A percentile compares a stretch with the other conserved stretches of the same genome.
Evolutionary conservation across 139 green algal genomes (phyloP).

Genomic region (Pleodorina starrii): DNA sequence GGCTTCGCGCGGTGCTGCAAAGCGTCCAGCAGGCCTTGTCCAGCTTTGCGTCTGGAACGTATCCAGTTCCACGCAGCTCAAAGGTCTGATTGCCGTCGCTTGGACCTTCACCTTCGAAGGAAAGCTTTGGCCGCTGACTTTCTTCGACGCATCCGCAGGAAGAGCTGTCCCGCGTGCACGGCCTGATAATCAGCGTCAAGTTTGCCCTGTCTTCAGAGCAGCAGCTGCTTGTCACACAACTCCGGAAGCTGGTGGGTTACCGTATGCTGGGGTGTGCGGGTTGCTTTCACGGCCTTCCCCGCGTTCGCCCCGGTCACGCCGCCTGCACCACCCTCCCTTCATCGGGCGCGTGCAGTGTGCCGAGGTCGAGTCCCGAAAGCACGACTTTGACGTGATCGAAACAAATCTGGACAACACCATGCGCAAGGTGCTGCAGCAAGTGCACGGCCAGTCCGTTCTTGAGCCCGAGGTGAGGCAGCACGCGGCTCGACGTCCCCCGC

Average conservation of each 20-base stretch:
- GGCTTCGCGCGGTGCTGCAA: slow-evolving; percentile 26
- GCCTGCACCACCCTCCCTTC: too few relatives aligned
- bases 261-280: too few relatives aligned
- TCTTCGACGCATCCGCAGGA: slow-evolving; percentile 43
- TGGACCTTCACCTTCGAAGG: not conserved
- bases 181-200: slow-evolving; percentile 13
- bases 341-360: slow-evolving; percentile 6
- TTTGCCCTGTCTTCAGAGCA: slow-evolving; percentile 37
- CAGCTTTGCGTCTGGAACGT: slow-evolving; percentile 5
- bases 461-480: slow-evolving; percentile 17
- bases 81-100: not conserved
- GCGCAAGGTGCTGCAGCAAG: slow-evolving; percentile 46
- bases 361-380: slow-evolving; percentile 14
- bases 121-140: too few relatives aligned
- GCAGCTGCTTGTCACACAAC: slow-evolving; percentile 15
- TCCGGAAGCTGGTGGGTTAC: slow-evolving; percentile 46
- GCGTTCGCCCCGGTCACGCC: too few relatives aligned
- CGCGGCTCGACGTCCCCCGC: too few relatives aligned
- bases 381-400: slow-evolving; percentile 45
- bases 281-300: too few relatives aligned
- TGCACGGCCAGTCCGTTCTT: slow-evolving; percentile 16
- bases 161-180: slow-evolving; percentile 46
- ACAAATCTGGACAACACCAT: slow-evolving; percentile 47
- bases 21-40: slow-evolving; percentile 6
- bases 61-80: slow-evolving; percentile 37